phyloP scores from a whole-genome alignment of 2,329 filamentous ascomycete genomes.

The Nannizziopsis arthrosporioides region DNA sequence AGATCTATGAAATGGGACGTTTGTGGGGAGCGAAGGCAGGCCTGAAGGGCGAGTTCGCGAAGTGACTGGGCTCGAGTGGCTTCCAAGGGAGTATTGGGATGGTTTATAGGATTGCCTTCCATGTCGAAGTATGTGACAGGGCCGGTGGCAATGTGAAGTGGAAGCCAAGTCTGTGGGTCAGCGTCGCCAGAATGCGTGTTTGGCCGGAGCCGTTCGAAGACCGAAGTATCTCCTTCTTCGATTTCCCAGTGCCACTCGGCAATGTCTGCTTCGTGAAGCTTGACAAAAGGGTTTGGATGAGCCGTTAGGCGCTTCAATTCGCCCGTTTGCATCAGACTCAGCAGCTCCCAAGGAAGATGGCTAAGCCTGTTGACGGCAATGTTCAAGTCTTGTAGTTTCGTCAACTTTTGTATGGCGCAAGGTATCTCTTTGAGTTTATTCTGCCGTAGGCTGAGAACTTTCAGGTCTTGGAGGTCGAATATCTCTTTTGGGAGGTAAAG shows the following conservation, averaged over 20 bases:
- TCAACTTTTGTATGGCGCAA: conserved; percentile 31
- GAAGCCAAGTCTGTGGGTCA: conserved; percentile 23
- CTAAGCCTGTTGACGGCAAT: conserved; percentile 34
- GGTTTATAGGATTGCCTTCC: conserved; percentile 21
- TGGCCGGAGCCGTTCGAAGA: neutral
- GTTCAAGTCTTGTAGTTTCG: conserved; percentile 35
- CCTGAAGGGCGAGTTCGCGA: conserved; percentile 32
- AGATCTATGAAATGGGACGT: conserved; percentile 27
- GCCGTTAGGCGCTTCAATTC: conserved; percentile 30
- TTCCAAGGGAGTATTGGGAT: neutral
- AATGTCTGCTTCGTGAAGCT: conserved; percentile 17
- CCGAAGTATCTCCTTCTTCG: conserved; percentile 7
- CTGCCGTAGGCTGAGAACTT: conserved; percentile 36
- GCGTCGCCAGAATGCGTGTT: conserved; percentile 17
- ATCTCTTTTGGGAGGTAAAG: conserved; percentile 29
- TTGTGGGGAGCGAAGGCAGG: conserved; percentile 27
- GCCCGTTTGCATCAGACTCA: conserved; percentile 30
- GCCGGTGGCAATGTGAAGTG: conserved; percentile 29
- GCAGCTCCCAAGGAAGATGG: conserved; percentile 36
- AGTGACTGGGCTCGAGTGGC: conserved; percentile 28
- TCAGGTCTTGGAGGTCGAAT: conserved; percentile 32
- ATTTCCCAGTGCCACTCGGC: conserved; percentile 24
- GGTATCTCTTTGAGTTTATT: conserved; percentile 36
- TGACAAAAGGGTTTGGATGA: conserved; percentile 31
- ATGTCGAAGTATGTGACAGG: conserved; percentile 25